Evolutionary conservation across 441 rosid genomes (phyloP).

Genomic region (Theobroma grandiflorum): DNA sequence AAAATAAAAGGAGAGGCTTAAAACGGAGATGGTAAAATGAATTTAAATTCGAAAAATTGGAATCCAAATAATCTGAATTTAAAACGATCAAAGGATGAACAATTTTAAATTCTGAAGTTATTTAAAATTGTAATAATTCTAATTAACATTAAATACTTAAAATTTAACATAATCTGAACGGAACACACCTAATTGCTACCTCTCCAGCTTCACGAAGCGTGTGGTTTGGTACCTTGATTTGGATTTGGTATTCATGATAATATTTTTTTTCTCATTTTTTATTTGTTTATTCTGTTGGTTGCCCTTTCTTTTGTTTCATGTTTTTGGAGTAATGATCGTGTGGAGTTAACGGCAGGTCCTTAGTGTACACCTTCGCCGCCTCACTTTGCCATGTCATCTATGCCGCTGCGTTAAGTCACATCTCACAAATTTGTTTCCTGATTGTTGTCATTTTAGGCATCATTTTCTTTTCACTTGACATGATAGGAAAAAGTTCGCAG

Average conservation of each 20-base stretch:
- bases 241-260: slow-evolving; percentile 4
- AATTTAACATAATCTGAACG: no score
- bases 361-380: not conserved
- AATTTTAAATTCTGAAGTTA: no score
- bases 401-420: not conserved
- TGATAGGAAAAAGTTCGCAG: no score
- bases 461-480: no score
- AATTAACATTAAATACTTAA: no score
- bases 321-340: not conserved
- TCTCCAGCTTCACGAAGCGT: not conserved
- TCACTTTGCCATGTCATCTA: not conserved
- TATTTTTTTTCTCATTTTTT: not conserved
- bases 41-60: no score
- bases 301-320: not conserved
- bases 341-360: not conserved
- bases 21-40: not conserved
- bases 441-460: no score
- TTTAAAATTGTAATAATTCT: no score
- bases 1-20: not conserved
- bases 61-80: no score
- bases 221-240: not conserved
- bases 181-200: no score
- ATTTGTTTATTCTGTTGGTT: not conserved
- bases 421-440: no score
- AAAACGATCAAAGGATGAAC: no score